phyloP scores from a whole-genome alignment of 768 basidiomycete genomes.

The Mycena polygramma region DNA sequence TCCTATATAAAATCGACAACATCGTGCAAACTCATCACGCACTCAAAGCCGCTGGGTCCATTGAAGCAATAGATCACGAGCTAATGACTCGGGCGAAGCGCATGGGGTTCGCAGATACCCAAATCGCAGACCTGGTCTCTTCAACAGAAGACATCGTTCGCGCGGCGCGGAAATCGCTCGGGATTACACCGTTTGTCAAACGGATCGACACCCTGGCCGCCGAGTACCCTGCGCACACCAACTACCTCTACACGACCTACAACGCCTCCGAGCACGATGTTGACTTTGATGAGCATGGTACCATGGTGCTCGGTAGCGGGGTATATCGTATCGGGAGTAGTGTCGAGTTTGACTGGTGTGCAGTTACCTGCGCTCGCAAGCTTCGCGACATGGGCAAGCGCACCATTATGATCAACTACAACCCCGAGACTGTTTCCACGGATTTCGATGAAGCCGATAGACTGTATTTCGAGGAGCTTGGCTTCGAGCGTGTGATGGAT shows the following conservation, averaged over 20 bases:
- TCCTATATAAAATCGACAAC: constrained; percentile 98
- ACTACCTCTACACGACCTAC: constrained; percentile 99
- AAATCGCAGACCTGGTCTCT: constrained; percentile 87
- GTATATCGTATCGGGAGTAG: constrained; percentile 99
- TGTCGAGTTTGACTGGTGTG: constrained; percentile 99
- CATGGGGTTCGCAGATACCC: constrained; percentile 95
- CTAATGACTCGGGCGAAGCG: constrained; percentile 90
- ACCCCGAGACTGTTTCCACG: constrained; percentile 99
- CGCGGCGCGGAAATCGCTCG: constrained; percentile 85
- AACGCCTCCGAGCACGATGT: constrained; percentile 97
- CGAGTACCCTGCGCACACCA: constrained; percentile 98
- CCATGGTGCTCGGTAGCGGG: constrained; percentile 98
- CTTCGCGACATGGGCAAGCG: constrained; percentile 92
- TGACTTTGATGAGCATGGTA: constrained; percentile 95
- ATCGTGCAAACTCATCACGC: constrained; percentile 90
- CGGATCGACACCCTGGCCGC: constrained; percentile 99
- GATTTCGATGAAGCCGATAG: constrained; percentile 99
- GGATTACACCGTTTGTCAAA: constrained; percentile 97
- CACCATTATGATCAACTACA: constrained; percentile 99
- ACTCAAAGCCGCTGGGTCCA: constrained; percentile 76
- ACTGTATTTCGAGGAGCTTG: constrained; percentile 98
- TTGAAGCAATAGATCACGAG: constrained; percentile 78
- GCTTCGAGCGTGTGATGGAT: constrained; percentile 99
- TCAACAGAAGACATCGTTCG: constrained; percentile 86
- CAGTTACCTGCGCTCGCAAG: constrained; percentile 97